These are phyloP conservation scores for Pholiota molesta DNA, from an alignment of 768 basidiomycete species.

Conservation along the genomic window DNA sequence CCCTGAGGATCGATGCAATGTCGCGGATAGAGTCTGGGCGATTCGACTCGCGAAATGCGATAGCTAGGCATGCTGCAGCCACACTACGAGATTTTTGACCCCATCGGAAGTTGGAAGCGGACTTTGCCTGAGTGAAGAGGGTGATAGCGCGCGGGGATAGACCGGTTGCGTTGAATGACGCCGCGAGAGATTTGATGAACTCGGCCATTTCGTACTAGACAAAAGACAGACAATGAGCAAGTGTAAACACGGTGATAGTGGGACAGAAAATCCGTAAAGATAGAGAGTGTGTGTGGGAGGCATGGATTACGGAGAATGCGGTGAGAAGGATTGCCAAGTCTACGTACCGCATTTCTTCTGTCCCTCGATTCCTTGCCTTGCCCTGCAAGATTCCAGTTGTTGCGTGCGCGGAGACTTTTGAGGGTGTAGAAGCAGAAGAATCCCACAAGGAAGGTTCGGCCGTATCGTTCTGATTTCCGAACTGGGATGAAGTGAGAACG, in stretches of 20 bases:
- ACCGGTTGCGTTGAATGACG: slow-evolving; percentile 60
- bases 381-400: slow-evolving; percentile 64
- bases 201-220: slow-evolving; percentile 62
- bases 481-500: slow-evolving; percentile 49
- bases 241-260: slow-evolving; percentile 18
- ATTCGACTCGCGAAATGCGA: slow-evolving; percentile 72
- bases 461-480: slow-evolving; percentile 37
- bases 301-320: slow-evolving; percentile 16
- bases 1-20: slow-evolving; percentile 68
- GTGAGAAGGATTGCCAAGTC: slow-evolving; percentile 20
- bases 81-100: slow-evolving; percentile 71
- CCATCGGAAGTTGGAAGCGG: slow-evolving; percentile 64
- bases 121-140: slow-evolving; percentile 72
- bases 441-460: slow-evolving; percentile 34
- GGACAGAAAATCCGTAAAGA: slow-evolving; percentile 12
- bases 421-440: slow-evolving; percentile 39
- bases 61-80: slow-evolving; percentile 69
- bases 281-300: slow-evolving; percentile 17
- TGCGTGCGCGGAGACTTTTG: slow-evolving; percentile 49
- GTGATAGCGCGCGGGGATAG: slow-evolving; percentile 65
- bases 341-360: slow-evolving; percentile 62
- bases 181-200: slow-evolving; percentile 63
- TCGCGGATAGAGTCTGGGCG: slow-evolving; percentile 69
- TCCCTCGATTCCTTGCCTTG: slow-evolving; percentile 69
- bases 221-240: slow-evolving; percentile 20